Base-by-base conservation (phyloP, 2,329 filamentous ascomycete genomes). In the Alternaria burnsii region DNA sequence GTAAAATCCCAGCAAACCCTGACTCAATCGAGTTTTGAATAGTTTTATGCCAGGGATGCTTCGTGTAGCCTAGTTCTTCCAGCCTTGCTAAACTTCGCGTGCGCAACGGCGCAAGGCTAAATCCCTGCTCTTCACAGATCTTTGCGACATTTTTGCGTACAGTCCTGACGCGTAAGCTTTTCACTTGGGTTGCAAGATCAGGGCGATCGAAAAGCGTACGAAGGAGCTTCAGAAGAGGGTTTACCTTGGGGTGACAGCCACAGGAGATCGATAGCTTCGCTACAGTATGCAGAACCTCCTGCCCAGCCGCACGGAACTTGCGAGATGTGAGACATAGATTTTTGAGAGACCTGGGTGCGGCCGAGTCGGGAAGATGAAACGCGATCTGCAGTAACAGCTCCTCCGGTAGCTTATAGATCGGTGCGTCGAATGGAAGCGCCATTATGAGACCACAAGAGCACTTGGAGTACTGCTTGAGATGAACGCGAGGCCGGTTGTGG, bases 1-100 rank as follows among this genome's bases (percentile, higher is more conserved):
- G 55, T 10, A 73, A 41, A 3, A 72, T 16, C 4, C 71, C 71
- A 11, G 59, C 67, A 28, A 68, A 72, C 2, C 67, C 67, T 5
- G 68, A 72, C 26, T 73, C 70, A n/a, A 73, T 56, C 12, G 62
- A 65, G 41, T 71, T 68, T 16, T 63, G 56, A 22, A 72, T 50
- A 3, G 67, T 69, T 11, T 58, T 44, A 26, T 46, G 55, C 70
- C 71, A 73, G 7, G 64, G 59, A 26, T 70, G 60, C 4, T 42
- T 57, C 10, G 47, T 47, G 52, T 65, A 67, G 0, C 65, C 65
- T 5, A 71, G 40, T 12, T 58, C 58, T 44, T 58, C 47, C 10
- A 71, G 30, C 36, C 58, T 55, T 20, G 30, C 38, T 5, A 68
- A 30, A 51, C 65, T 65, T 41, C 52, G 41, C 12, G 57, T 38